Percentiles rank a stretch among this genome's conserved stretches.
Evolutionary conservation across 2,329 filamentous ascomycete genomes (phyloP).

Genomic region (Apiospora hydei): DNA sequence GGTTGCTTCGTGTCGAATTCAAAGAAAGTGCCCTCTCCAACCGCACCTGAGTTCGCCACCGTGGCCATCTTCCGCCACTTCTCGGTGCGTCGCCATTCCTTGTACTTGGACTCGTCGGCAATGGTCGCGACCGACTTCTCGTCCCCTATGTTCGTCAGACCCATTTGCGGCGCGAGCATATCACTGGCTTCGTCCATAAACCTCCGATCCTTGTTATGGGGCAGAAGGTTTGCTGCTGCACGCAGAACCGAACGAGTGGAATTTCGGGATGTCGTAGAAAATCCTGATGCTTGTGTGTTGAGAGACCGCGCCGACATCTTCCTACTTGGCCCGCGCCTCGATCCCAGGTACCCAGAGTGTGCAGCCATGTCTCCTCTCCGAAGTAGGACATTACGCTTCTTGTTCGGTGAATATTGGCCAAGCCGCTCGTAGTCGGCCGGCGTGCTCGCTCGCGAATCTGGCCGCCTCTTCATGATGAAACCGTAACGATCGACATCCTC

Average conservation of each 20-base stretch:
- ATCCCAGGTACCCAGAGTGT: conserved; percentile 43
- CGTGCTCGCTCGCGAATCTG: conserved; percentile 41
- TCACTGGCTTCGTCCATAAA: conserved; percentile 72
- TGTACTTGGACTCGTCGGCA: conserved; percentile 64
- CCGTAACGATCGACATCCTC: conserved; percentile 72
- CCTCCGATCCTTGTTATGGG: conserved; percentile 66
- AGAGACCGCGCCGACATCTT: conserved; percentile 66
- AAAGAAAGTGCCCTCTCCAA: conserved; percentile 67
- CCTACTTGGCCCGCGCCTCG: conserved; percentile 56
- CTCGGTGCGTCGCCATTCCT: conserved; percentile 68
- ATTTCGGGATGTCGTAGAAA: conserved; percentile 58
- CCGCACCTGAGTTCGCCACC: conserved; percentile 56
- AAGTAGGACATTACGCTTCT: conserved; percentile 54
- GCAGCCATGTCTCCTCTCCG: conserved; percentile 48
- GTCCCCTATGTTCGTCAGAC: conserved; percentile 62
- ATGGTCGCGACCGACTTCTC: conserved; percentile 61
- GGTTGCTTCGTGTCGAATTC: conserved; percentile 84
- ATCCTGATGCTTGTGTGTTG: conserved; percentile 62
- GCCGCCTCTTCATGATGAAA: conserved; percentile 63
- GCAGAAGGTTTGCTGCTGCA: conserved; percentile 65
- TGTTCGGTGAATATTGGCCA: conserved; percentile 51
- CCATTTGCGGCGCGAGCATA: conserved; percentile 68
- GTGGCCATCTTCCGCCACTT: conserved; percentile 75
- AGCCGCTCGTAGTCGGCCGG: conserved; percentile 49
- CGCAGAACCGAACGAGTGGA: conserved; percentile 64